Evolutionary conservation across 2,329 filamentous ascomycete species (phyloP), one percentile per base, ranked within the genome.

Genomic region (Talaromyces sp.): DNA sequence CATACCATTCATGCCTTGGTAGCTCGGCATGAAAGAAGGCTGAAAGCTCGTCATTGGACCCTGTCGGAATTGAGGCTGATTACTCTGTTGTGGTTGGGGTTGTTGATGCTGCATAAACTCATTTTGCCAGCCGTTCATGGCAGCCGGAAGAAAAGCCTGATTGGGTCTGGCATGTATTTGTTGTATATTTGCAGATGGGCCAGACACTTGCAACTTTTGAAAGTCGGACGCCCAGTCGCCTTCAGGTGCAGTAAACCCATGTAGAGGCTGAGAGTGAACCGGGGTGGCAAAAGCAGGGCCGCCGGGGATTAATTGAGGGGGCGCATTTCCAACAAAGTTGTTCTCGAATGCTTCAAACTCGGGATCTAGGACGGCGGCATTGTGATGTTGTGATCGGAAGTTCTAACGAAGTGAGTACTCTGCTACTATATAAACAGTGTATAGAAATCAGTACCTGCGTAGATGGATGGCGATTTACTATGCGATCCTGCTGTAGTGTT

Each of bases 401-500:
- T 83, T 83, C 86, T 91, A 71, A 56, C 59, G 31, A 58, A 37
- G 45, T 72, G 62, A 71, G 63, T 35, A 67, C 31, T 22, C 31
- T 54, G 70, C 6, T 67, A 22, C 24, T 37, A 9, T n/a, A 45
- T 16, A 24, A 65, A 35, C 49, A 45, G 57, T n/a, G 14, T 13
- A 16, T 27, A 24, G 41, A 31, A 39, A 39, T 22, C 37, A 31
- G 10, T 60, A 88, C 87, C 76, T 66, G 85, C 59, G 81, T 77
- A 52, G 84, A 81, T 61, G 83, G 79, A 63, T 84, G 81, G 66
- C 84, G 83, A 10, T 83, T 79, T 41, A 82, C 77, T 56, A 90
- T 72, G 60, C 89, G 87, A 76, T 93, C 90, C 75, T 92, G 90
- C 73, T 93, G 90, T 58, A 90, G 81, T 10, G 88, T 88, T 63